Base-by-base conservation (phyloP, 2,329 filamentous ascomycete species). In the Hypoxylon sp. region DNA sequence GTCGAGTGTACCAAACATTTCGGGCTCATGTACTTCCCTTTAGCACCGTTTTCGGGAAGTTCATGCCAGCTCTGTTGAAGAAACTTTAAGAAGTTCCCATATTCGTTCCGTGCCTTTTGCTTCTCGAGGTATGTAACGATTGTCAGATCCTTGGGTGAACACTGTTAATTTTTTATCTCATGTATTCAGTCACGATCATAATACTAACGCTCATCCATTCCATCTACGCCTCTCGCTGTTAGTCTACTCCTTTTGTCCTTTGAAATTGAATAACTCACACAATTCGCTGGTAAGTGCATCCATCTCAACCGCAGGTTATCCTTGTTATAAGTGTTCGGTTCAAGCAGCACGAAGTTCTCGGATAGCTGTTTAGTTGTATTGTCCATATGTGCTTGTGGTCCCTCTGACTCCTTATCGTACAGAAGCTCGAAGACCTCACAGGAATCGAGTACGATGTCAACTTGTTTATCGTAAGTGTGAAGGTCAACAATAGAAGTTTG, bases 61-160 rank as follows among this genome's bases (percentile, higher is more conserved):
- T 55, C 52, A 15, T 55, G 52, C 52, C 52, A 55, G 13, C 52
- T 55, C 21, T 55, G 35, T 35, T 55, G 35, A 31, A 55, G 52
- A 10, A 55, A 55, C 21, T 13, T 37, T n/a, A 37, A 13, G n/a
- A 37, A 37, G 2, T 10, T 15, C 13, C 35, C 35, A 37, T 37
- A 37, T 37, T 37, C 35, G 8, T 37, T 37, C 35, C 8, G 35
- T n/a, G 37, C 11, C 24, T 55, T 29, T 44, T 55, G 15, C 7
- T 52, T 52, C 35, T 37, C 35, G 8, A 37, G 48, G 29, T 52
- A 52, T 6, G 48, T 52, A 32, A 52, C 29, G 24, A 17, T 52
- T 5, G 48, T 32, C 24, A 24, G 11, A 47, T 47, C 42, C 42
- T 47, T 19, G 7, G 42, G 17, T 13, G 2, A 37, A 13, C 35